These are phyloP conservation scores for Colletotrichum echinochloae DNA, from an alignment of 2,329 filamentous ascomycete species.

Conservation along the genomic window DNA sequence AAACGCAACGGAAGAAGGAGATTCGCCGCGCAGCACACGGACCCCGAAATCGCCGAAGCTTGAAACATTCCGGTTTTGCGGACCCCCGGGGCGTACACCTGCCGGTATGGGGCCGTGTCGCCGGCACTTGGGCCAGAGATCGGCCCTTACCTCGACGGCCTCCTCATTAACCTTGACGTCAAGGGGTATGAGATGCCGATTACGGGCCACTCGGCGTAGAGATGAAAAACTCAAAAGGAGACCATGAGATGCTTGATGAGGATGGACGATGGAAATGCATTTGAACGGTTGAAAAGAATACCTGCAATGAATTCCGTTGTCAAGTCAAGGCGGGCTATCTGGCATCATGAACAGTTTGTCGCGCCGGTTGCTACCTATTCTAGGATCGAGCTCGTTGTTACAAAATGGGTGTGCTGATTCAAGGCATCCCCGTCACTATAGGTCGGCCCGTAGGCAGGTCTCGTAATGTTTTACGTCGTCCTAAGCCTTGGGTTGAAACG, in stretches of 20 bases:
- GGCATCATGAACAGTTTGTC: background rate
- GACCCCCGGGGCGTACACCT: background rate
- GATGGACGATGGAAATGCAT: background rate
- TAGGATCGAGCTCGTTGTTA: background rate
- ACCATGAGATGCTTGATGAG: background rate
- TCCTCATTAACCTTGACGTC: background rate
- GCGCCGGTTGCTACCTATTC: no score
- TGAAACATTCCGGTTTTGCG: conserved; percentile 12
- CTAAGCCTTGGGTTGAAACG: background rate
- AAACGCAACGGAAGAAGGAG: background rate
- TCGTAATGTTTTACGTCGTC: background rate
- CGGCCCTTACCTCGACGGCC: background rate
- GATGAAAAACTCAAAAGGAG: background rate
- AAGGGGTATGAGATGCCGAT: background rate
- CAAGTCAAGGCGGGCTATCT: background rate
- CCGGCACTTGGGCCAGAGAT: background rate
- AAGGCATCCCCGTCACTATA: no score
- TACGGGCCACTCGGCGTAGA: background rate
- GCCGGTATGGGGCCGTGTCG: background rate
- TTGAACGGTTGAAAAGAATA: no score
- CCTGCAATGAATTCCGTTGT: no score
- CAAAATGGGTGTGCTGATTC: background rate
- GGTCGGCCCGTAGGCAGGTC: background rate
- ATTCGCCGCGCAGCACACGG: background rate
- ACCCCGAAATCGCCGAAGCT: conserved; percentile 1